phyloP scores from a whole-genome alignment of 352 stramenopile species.

The Pythium insidiosum region DNA sequence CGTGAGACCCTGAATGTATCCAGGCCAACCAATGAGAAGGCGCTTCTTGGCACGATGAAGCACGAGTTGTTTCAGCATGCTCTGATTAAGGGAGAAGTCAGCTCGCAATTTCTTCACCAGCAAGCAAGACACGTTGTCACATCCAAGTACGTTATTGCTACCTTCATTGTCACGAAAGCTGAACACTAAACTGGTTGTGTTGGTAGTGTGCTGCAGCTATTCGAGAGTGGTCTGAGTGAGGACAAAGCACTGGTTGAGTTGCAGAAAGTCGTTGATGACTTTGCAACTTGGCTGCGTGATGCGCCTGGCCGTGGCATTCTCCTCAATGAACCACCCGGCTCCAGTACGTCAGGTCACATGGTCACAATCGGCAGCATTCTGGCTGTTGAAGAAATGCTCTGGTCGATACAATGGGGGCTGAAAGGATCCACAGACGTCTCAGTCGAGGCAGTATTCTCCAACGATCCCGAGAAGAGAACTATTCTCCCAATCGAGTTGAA shows the following conservation, averaged over 20 bases:
- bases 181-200: no score
- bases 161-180: background rate
- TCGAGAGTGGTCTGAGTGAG: slow-evolving; percentile 60
- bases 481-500: slow-evolving; percentile 84
- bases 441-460: slow-evolving; percentile 35
- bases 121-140: slow-evolving; percentile 44
- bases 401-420: slow-evolving; percentile 76
- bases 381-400: slow-evolving; percentile 81
- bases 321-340: slow-evolving; percentile 26
- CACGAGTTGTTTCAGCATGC: slow-evolving; percentile 75
- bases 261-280: slow-evolving; percentile 44
- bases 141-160: slow-evolving; percentile 32
- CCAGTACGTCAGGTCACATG: slow-evolving; percentile 11
- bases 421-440: slow-evolving; percentile 75
- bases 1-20: slow-evolving; percentile 56
- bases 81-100: slow-evolving; percentile 27
- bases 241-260: slow-evolving; percentile 48
- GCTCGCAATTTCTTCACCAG: slow-evolving; percentile 21
- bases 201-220: slow-evolving; percentile 48
- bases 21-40: slow-evolving; percentile 44
- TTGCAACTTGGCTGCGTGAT: slow-evolving; percentile 35
- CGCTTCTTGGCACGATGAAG: slow-evolving; percentile 72
- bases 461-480: slow-evolving; percentile 1
- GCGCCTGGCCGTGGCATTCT: slow-evolving; percentile 15
- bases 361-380: slow-evolving; percentile 38